phyloP scores from a whole-genome alignment of 2,329 filamentous ascomycete species.

The Bipolaris oryzae region DNA sequence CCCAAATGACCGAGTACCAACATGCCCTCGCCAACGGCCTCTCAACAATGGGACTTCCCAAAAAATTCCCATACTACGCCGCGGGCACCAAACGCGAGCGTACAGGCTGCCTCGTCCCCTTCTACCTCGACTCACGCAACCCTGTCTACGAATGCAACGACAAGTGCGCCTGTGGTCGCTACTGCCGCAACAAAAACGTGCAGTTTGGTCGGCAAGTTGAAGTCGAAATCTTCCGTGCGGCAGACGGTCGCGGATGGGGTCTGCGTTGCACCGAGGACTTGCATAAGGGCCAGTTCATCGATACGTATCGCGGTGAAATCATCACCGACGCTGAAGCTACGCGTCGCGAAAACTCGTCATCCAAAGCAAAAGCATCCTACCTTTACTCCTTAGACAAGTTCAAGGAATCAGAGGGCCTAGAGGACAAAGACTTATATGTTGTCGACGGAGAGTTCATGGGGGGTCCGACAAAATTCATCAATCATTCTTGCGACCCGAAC shows the following conservation, averaged over 20 bases:
- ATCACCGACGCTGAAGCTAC: conserved; percentile 65
- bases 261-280: conserved; percentile 70
- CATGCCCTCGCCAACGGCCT: conserved; percentile 22
- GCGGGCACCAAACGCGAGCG: conserved; percentile 36
- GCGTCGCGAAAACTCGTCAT: conserved; percentile 64
- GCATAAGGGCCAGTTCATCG: conserved; percentile 76
- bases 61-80: conserved; percentile 67
- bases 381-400: conserved; percentile 86
- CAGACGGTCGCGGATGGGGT: conserved; percentile 74
- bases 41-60: conserved; percentile 49
- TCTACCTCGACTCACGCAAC: conserved; percentile 52
- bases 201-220: conserved; percentile 73
- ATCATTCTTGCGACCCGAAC: conserved; percentile 81
- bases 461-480: conserved; percentile 80
- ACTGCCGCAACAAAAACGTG: conserved; percentile 77
- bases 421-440: conserved; percentile 50
- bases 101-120: conserved; percentile 43
- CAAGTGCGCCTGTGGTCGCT: conserved; percentile 67
- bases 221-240: conserved; percentile 77
- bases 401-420: conserved; percentile 62
- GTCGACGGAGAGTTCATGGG: conserved; percentile 75
- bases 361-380: conserved; percentile 73
- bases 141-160: conserved; percentile 82
- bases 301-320: conserved; percentile 72
- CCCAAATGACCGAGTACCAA: conserved; percentile 26